Evolutionary conservation across 2,329 filamentous ascomycete genomes (phyloP).

Genomic region (Aspergillus sp.): DNA sequence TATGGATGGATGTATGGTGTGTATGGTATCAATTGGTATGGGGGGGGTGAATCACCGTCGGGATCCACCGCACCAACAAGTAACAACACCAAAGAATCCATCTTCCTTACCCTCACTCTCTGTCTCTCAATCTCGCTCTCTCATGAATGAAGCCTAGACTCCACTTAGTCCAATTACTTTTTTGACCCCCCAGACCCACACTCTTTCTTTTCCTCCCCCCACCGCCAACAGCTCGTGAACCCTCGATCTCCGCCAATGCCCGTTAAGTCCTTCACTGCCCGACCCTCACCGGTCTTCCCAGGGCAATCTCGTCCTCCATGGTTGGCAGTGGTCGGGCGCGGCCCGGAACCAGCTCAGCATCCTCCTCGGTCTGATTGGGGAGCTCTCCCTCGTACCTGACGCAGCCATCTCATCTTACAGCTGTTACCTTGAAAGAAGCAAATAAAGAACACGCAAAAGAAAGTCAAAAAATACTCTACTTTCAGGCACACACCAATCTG

Average conservation of each 20-base stretch:
- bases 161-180: no score
- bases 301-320: background rate
- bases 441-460: background rate
- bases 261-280: background rate
- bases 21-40: background rate
- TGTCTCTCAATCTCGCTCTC: no score
- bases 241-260: background rate
- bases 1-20: no score
- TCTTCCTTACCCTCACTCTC: no score
- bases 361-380: background rate
- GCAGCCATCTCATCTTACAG: background rate
- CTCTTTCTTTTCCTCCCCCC: background rate
- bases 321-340: background rate
- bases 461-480: background rate
- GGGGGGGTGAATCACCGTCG: background rate
- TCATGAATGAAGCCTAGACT: no score
- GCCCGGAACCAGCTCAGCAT: background rate
- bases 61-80: no score
- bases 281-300: constrained; percentile 2
- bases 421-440: background rate
- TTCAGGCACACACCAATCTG: background rate
- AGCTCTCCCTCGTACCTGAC: background rate
- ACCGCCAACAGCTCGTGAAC: background rate
- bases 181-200: background rate
- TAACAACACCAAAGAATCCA: no score